A percentile compares a stretch with the other conserved stretches of the same genome.
phyloP scores from a whole-genome alignment of 2,329 filamentous ascomycete genomes.

The Metarhizium anisopliae region DNA sequence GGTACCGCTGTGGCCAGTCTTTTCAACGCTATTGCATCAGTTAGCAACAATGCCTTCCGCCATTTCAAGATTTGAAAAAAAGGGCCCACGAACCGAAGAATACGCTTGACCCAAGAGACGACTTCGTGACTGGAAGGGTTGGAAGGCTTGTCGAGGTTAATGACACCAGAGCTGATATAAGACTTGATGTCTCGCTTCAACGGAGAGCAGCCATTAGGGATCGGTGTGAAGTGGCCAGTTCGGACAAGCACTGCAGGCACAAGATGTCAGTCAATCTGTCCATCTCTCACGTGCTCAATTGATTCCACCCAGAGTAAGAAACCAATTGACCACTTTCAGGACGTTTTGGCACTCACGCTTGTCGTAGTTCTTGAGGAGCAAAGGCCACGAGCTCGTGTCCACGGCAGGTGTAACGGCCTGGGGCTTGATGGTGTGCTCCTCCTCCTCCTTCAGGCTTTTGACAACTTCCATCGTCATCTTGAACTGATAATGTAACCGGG shows the following conservation, averaged over 20 bases:
- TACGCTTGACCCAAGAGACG: slow-evolving; percentile 98
- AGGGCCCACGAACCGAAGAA: slow-evolving; percentile 58
- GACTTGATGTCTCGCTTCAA: slow-evolving; percentile 92
- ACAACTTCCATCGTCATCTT: slow-evolving; percentile 40
- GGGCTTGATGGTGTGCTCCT: slow-evolving; percentile 86
- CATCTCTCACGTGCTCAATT: not conserved
- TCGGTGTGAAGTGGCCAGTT: slow-evolving; percentile 94
- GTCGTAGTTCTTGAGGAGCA: slow-evolving; percentile 93
- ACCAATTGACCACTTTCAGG: not conserved
- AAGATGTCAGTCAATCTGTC: slow-evolving; percentile 5
- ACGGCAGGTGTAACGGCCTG: slow-evolving; percentile 69
- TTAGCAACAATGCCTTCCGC: not conserved
- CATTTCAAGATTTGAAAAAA: not conserved
- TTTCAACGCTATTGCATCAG: slow-evolving; percentile 46
- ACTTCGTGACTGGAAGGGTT: slow-evolving; percentile 99
- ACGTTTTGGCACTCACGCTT: slow-evolving; percentile 53
- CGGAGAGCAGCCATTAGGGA: slow-evolving; percentile 84
- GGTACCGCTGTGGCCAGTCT: slow-evolving; percentile 96
- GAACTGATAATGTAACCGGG: slow-evolving; percentile 9
- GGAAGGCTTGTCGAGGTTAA: slow-evolving; percentile 80
- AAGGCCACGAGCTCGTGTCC: slow-evolving; percentile 84
- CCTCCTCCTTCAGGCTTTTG: slow-evolving; percentile 38
- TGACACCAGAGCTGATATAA: slow-evolving; percentile 94
- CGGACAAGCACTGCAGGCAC: slow-evolving; percentile 65
- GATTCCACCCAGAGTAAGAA: not conserved